These are phyloP conservation scores for Thermomyces lanuginosus DNA, from an alignment of 2,329 filamentous ascomycete species.

Conservation along the genomic window DNA sequence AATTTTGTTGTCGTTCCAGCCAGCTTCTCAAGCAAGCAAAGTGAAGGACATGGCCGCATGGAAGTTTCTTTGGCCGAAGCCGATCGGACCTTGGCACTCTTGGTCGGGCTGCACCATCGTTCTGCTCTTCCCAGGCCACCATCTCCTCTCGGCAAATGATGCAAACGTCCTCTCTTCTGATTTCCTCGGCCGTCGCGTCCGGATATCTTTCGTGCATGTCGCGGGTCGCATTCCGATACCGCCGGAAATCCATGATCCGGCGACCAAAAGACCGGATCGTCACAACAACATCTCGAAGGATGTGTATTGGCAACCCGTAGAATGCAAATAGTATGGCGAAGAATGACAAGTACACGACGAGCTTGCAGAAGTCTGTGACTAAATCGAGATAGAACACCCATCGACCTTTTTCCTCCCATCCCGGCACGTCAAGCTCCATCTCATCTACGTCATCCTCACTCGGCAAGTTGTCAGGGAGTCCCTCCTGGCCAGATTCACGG, in stretches of 20 bases:
- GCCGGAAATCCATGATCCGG: constrained; percentile 70
- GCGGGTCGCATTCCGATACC: constrained; percentile 77
- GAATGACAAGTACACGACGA: constrained; percentile 76
- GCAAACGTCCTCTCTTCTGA: constrained; percentile 75
- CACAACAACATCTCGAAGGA: constrained; percentile 87
- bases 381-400: constrained; percentile 84
- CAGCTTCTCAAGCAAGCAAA: constrained; percentile 90
- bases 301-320: constrained; percentile 91
- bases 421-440: constrained; percentile 85
- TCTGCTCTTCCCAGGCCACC: constrained; percentile 53
- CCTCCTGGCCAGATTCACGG: constrained; percentile 20
- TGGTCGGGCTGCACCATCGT: constrained; percentile 19
- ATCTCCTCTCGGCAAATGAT: constrained; percentile 97
- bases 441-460: constrained; percentile 68
- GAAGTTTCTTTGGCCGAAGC: constrained; percentile 81
- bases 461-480: constrained; percentile 33
- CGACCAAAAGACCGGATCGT: constrained; percentile 85
- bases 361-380: constrained; percentile 74
- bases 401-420: constrained; percentile 91
- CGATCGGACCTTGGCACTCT: constrained; percentile 46
- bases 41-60: constrained; percentile 89
- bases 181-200: constrained; percentile 75
- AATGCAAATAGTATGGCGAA: constrained; percentile 87
- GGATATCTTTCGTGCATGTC: constrained; percentile 87
- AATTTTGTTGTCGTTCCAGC: constrained; percentile 94